These are phyloP conservation scores for Prunus yedoensis DNA, from an alignment of 331 rosid species.

Conservation along the genomic window DNA sequence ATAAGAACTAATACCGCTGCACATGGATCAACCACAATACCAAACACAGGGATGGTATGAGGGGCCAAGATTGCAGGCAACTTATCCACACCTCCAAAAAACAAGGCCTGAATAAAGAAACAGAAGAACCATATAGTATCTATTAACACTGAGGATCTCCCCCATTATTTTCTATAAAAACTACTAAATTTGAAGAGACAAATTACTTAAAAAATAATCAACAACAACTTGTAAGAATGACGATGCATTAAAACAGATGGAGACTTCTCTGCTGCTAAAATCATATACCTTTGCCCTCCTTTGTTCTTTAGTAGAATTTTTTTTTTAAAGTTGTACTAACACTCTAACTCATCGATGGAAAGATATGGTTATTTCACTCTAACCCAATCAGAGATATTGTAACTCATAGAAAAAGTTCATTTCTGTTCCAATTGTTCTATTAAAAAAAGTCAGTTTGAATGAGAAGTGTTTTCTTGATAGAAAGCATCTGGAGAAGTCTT, in stretches of 20 bases:
- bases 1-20: slow-evolving; percentile 62
- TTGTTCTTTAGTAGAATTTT: neutral
- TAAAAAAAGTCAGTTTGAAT: neutral
- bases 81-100: slow-evolving; percentile 61
- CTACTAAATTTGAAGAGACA: neutral
- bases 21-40: slow-evolving; percentile 69
- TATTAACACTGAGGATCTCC: neutral
- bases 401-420: neutral
- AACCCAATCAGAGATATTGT: neutral
- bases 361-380: neutral
- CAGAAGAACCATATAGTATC: slow-evolving; percentile 2
- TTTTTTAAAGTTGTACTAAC: neutral
- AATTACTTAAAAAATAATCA: neutral
- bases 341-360: neutral
- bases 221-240: neutral
- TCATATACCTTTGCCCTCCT: neutral
- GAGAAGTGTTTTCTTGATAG: neutral
- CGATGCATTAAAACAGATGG: neutral
- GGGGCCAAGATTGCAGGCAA: slow-evolving; percentile 64
- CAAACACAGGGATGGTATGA: slow-evolving; percentile 53
- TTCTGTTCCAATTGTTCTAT: neutral
- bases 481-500: neutral
- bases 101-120: slow-evolving; percentile 49
- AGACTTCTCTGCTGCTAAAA: neutral
- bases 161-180: neutral